Conservation (phyloP, 768 basidiomycete genomes). For the Arthromyces matolae region DNA sequence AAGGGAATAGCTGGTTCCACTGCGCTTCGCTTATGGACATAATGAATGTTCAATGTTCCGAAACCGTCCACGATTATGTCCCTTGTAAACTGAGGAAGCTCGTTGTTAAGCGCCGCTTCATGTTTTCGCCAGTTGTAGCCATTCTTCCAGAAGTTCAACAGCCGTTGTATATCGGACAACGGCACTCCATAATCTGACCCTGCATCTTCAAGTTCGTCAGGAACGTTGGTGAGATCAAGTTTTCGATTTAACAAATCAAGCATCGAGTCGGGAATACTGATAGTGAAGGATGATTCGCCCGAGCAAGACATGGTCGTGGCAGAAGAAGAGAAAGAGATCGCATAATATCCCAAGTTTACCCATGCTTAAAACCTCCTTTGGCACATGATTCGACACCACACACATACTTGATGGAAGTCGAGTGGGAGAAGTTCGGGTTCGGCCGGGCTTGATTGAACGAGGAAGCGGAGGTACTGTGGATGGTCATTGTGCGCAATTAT, state of each 20-base stretch:
- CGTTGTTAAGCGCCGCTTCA: conserved; percentile 47
- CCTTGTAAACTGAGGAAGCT: conserved; percentile 52
- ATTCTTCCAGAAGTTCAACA: conserved; percentile 47
- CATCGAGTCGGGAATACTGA: conserved; percentile 40
- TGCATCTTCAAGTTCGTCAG: conserved; percentile 53
- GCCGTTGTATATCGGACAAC: conserved; percentile 44
- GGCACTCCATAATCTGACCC: conserved; percentile 54
- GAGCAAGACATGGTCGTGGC: conserved; percentile 1
- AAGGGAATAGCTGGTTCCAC: conserved; percentile 49
- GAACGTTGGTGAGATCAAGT: conserved; percentile 45
- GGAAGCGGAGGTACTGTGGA: too few relatives aligned
- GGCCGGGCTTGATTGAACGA: too few relatives aligned
- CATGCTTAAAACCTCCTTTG: background rate
- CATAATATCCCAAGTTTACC: background rate
- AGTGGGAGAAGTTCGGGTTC: too few relatives aligned
- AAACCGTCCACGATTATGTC: conserved; percentile 47
- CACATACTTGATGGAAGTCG: too few relatives aligned
- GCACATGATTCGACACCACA: background rate
- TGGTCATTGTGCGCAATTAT: background rate
- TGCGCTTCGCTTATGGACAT: conserved; percentile 50
- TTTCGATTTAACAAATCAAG: conserved; percentile 41
- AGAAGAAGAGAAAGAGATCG: background rate
- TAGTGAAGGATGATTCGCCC: conserved; percentile 36
- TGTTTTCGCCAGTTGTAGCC: conserved; percentile 56
- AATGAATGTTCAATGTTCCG: conserved; percentile 47